phyloP scores from a whole-genome alignment of 2,329 filamentous ascomycete genomes.

The Aspergillus tanneri region DNA sequence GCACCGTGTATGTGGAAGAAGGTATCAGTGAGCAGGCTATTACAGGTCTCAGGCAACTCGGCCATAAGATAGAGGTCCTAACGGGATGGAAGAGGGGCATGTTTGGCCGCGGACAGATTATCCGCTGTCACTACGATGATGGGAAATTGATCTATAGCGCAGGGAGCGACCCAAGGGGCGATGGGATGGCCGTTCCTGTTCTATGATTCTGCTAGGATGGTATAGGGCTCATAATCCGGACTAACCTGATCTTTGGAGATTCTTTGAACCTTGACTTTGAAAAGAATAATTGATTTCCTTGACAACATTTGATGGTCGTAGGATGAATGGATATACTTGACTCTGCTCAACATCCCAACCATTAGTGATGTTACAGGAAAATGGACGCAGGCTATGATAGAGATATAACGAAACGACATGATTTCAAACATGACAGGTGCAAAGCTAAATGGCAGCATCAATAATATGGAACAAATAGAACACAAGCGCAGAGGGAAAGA shows the following conservation, averaged over 20 bases:
- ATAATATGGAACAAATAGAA: background rate
- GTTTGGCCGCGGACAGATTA: slow-evolving; percentile 87
- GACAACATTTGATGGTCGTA: too few relatives aligned
- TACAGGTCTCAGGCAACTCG: slow-evolving; percentile 65
- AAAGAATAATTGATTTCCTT: too few relatives aligned
- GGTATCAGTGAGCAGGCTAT: slow-evolving; percentile 70
- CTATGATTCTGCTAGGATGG: too few relatives aligned
- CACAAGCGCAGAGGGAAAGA: background rate
- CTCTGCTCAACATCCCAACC: background rate
- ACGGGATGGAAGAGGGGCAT: slow-evolving; percentile 63
- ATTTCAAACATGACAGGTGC: background rate
- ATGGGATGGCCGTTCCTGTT: slow-evolving; percentile 66
- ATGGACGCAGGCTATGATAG: background rate
- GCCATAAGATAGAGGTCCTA: slow-evolving; percentile 71
- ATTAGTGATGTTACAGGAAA: background rate
- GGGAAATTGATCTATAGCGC: slow-evolving; percentile 75
- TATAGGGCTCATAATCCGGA: too few relatives aligned
- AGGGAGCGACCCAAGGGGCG: slow-evolving; percentile 83
- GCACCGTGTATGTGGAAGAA: slow-evolving; percentile 76
- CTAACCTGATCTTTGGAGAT: too few relatives aligned
- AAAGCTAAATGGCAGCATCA: background rate
- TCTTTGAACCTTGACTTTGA: too few relatives aligned
- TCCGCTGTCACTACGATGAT: slow-evolving; percentile 75
- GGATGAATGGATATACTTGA: too few relatives aligned
- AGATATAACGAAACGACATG: background rate